phyloP scores from a whole-genome alignment of 768 basidiomycete genomes.

The Mrakia blollopis region DNA sequence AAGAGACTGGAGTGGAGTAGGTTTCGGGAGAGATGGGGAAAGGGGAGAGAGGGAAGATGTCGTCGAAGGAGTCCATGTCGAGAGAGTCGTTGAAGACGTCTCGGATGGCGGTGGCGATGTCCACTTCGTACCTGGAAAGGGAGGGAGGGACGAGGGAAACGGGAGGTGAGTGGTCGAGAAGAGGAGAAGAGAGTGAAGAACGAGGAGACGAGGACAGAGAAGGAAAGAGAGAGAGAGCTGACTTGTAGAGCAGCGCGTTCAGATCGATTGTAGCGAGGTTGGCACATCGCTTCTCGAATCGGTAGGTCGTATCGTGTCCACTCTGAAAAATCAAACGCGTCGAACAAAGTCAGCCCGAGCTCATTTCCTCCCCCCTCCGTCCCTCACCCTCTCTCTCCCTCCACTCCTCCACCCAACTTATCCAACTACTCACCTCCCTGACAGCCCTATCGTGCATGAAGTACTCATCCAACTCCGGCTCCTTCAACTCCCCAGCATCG shows the following conservation, averaged over 20 bases:
- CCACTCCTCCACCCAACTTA: background rate
- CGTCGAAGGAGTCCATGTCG: constrained; percentile 60
- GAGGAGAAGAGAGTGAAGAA: background rate
- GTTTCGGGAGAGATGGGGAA: constrained; percentile 59
- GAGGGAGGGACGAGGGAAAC: no score
- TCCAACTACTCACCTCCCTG: constrained; percentile 72
- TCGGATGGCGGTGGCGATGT: constrained; percentile 95
- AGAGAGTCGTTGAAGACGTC: constrained; percentile 92
- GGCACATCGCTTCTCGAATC: constrained; percentile 95
- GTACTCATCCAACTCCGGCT: constrained; percentile 90
- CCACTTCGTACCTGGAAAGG: constrained; percentile 67
- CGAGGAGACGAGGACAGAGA: background rate
- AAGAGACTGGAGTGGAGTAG: constrained; percentile 55
- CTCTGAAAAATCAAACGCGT: background rate
- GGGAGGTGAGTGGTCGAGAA: no score
- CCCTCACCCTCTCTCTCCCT: background rate
- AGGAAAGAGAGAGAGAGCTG: constrained; percentile 23
- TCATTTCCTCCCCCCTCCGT: background rate
- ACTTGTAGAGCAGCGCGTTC: constrained; percentile 89
- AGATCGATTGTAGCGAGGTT: constrained; percentile 95
- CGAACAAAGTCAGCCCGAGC: background rate
- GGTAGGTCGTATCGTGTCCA: constrained; percentile 79
- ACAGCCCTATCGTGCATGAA: constrained; percentile 95
- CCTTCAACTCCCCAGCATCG: constrained; percentile 73
- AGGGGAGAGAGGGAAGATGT: constrained; percentile 83